Evolutionary conservation across 2,329 filamentous ascomycete species (phyloP).

Genomic region (Aspergillus tubingensis): DNA sequence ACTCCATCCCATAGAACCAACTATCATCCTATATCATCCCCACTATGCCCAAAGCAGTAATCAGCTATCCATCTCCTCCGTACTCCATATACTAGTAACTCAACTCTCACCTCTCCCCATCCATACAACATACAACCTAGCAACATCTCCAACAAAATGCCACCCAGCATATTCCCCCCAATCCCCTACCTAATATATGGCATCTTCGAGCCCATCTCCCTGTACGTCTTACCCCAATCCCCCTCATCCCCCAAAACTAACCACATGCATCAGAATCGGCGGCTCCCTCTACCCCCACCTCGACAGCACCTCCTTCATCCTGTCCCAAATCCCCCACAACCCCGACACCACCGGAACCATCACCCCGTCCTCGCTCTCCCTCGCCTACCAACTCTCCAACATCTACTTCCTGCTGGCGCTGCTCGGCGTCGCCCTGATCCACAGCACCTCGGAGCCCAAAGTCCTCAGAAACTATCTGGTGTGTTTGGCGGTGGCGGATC

Average conservation of each 20-base stretch:
- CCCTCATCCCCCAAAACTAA: slow-evolving; percentile 14
- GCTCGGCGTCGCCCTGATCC: slow-evolving; percentile 64
- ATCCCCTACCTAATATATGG: slow-evolving; percentile 69
- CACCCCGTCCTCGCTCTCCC: slow-evolving; percentile 51
- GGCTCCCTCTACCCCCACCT: slow-evolving; percentile 61
- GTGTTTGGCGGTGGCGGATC: slow-evolving; percentile 64
- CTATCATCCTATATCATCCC: background rate
- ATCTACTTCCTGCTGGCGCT: slow-evolving; percentile 67
- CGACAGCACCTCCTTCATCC: slow-evolving; percentile 63
- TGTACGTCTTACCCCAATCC: slow-evolving; percentile 51
- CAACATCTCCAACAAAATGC: slow-evolving; percentile 16
- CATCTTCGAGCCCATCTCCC: slow-evolving; percentile 66
- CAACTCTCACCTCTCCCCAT: background rate
- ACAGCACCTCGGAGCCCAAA: slow-evolving; percentile 64
- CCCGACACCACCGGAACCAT: slow-evolving; percentile 30
- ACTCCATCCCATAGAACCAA: background rate
- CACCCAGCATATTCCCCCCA: slow-evolving; percentile 58
- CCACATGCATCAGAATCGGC: slow-evolving; percentile 51
- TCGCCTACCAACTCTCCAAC: slow-evolving; percentile 70
- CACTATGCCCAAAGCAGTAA: background rate
- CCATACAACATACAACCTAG: background rate
- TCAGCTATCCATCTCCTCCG: background rate
- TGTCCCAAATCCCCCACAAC: slow-evolving; percentile 57
- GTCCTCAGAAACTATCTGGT: slow-evolving; percentile 69
- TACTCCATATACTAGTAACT: background rate